Conservation (phyloP, 305 asterid genomes). For the Fraxinus sp. region DNA sequence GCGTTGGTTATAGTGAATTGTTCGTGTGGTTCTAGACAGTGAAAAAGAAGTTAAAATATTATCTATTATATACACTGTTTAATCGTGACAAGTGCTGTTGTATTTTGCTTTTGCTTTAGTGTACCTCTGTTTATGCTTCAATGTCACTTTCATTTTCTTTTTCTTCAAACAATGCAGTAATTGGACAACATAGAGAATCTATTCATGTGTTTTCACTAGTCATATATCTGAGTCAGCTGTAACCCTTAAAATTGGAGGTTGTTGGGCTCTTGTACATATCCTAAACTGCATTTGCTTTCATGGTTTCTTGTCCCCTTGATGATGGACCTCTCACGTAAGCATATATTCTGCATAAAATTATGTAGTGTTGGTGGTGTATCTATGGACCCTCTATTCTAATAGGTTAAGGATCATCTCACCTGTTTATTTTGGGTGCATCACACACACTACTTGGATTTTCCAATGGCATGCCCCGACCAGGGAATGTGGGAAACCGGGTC, state of each 20-base stretch:
- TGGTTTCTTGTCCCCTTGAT: neutral
- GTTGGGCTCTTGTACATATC: neutral
- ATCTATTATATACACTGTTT: neutral
- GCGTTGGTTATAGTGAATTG: neutral
- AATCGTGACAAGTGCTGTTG: too few relatives aligned
- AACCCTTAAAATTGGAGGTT: constrained; percentile 4
- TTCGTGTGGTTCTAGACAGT: neutral
- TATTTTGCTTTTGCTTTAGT: constrained; percentile 5
- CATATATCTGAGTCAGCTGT: neutral
- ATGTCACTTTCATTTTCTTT: constrained; percentile 3
- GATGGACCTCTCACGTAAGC: neutral
- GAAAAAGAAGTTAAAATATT: neutral
- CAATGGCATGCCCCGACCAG: constrained; percentile 3
- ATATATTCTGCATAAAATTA: neutral
- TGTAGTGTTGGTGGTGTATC: neutral
- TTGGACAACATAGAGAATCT: neutral
- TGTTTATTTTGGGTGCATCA: constrained; percentile 3
- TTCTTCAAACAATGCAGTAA: neutral
- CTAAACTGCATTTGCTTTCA: neutral
- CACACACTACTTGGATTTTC: constrained; percentile 1
- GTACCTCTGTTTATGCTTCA: neutral
- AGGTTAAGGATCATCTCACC: constrained; percentile 2
- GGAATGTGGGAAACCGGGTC: neutral
- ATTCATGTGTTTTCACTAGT: neutral
- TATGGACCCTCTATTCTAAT: neutral